These are phyloP conservation scores for Endocalyx cinctus DNA, from an alignment of 2,329 filamentous ascomycete genomes.

Conservation along the genomic window DNA sequence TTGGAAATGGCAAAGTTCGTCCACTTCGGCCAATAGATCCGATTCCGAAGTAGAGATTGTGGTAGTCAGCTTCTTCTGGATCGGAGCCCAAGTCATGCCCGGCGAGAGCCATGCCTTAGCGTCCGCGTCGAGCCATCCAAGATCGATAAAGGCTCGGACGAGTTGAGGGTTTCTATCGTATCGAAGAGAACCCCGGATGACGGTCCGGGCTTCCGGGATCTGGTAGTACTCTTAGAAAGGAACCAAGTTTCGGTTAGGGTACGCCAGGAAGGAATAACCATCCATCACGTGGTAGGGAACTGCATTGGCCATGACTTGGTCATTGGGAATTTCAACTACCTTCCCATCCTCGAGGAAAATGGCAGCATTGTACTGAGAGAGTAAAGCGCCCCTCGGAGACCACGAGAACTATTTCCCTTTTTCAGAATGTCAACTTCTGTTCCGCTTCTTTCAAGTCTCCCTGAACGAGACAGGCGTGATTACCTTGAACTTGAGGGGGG, in stretches of 20 bases:
- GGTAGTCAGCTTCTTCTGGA: conserved; percentile 11
- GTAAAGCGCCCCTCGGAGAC: conserved; percentile 61
- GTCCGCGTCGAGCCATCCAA: conserved; percentile 51
- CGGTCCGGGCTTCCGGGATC: conserved; percentile 65
- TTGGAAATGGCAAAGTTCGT: conserved; percentile 57
- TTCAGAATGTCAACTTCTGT: background rate
- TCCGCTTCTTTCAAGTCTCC: background rate
- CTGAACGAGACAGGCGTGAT: background rate
- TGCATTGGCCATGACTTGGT: conserved; percentile 60
- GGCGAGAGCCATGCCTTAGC: conserved; percentile 13
- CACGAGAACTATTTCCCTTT: conserved; percentile 63
- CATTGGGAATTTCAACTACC: conserved; percentile 31
- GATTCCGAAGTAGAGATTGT: conserved; percentile 15
- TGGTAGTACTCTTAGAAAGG: conserved; percentile 63
- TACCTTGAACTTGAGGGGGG: conserved; percentile 2
- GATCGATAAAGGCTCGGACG: conserved; percentile 63
- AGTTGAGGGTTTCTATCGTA: conserved; percentile 67
- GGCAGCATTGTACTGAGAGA: conserved; percentile 62
- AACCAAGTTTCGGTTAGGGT: conserved; percentile 66
- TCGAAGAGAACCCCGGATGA: conserved; percentile 64
- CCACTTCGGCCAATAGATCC: conserved; percentile 57
- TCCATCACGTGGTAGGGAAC: conserved; percentile 59
- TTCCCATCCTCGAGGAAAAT: conserved; percentile 62
- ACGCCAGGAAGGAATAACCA: conserved; percentile 61
- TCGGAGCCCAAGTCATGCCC: conserved; percentile 17